Base-by-base conservation (phyloP, 176 grass and related monocot species). In the Raddia distichophylla region DNA sequence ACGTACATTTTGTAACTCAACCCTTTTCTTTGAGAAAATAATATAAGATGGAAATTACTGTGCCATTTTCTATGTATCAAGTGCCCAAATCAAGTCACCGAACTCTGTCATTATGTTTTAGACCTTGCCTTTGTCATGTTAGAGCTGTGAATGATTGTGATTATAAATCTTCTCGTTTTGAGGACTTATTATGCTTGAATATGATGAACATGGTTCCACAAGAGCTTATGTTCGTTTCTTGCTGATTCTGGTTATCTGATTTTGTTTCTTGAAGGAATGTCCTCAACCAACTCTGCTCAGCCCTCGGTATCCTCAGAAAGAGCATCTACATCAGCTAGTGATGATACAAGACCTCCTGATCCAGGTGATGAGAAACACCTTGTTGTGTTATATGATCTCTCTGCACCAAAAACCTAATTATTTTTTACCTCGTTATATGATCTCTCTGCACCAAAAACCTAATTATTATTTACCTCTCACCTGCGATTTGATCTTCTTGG, bases 231-330 rank as follows among this genome's bases (percentile, higher is more conserved):
- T 64, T 62, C 44, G 20, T 27, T 79, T 86, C 48, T 72, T 77
- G 57, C 57, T 81, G 10, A 70, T 19, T 82, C 45, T 63, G 66
- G 53, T 40, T 62, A 42, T 70, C 93, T 80, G 80, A 90, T 70
- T 86, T 95, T 87, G 77, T 84, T 60, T 64, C 48, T 81, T 53
- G 55, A 91, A 87, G 69, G 82, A 87, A 99, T 99, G 91, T 84
- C 89, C 67, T 93, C 85, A 83, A 77, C 84, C 52, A 81, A 72
- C 60, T 61, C 89, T 67, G 90, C 83, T 73, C 85, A 99, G 73
- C 34, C 80, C 64, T 44, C 93, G 73, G 57, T 43, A 80, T 78
- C 83, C 18, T 64, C 89, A 58, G 86, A 66, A 12, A 76, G 85
- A 69, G 20, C 87, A 64, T 69, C 96, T 88, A 77, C 80, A 61